Evolutionary conservation across 768 basidiomycete genomes (phyloP), one percentile per base, ranked within the genome.

Genomic region (Paxillus involutus): DNA sequence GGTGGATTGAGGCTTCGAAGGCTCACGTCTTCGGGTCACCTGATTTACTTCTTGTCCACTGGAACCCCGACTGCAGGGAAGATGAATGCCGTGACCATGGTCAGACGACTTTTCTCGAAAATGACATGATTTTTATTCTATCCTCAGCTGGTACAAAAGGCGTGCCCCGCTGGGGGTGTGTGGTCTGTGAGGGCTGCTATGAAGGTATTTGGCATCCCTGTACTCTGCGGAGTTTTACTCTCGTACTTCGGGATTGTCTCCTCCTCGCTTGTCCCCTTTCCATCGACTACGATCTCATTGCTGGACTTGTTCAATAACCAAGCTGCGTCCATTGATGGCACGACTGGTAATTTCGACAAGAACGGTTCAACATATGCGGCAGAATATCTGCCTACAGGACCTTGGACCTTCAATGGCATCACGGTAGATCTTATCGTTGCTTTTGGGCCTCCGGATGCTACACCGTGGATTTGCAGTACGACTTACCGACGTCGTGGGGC

Each of bases 401-500:
- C 68, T 4, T 79, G 72, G 71, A 13, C 57, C 11, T 71, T 73
- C 42, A 68, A 79, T 35, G 71, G 76, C 11, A 72, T 80, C n/a
- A 70, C 63, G 46, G 79, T 78, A 49, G 44, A 50, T 65, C 43
- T 24, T 9, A 26, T 41, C 3, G 13, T 32, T 44, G 1, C 45
- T 26, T 46, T 29, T 6, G 11, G 17, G 4, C 19, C 42, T n/a
- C 13, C 2, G 12, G 47, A 42, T 17, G 37, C 26, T 51, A 39
- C 49, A 36, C 37, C 29, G n/a, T 19, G 2, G 30, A 6, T 11
- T 6, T 17, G n/a, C 43, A 80, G 77, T 81, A 79, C 49, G 70
- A 71, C 37, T 63, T 80, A 17, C 79, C 79, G 16, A 44, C 60
- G 8, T 47, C 59, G 1, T 79, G 80, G 77, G 77, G 77, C n/a